Base-by-base conservation (phyloP, 1,284 basidiomycete species). In the Tilletia setariae region DNA sequence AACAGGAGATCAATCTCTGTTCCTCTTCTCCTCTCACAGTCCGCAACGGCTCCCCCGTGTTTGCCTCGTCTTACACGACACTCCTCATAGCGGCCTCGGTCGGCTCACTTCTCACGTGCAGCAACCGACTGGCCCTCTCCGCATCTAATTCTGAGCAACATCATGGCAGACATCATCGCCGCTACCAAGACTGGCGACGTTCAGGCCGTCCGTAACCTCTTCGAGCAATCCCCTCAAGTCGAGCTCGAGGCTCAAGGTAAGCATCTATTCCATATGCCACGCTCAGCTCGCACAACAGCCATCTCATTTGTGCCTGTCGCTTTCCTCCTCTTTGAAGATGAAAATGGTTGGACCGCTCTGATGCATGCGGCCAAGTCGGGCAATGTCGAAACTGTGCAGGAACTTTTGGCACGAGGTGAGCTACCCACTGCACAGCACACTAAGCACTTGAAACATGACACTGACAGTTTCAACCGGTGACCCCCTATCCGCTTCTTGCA, bases 321-420 rank as follows among this genome's bases (percentile, higher is more conserved):
- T 40, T 11, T 40, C 11, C 35, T 35, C 16, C 13, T 8, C 6
- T 21, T n/a, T 40, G 28, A 19, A 61, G 56, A 61, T 30, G 56
- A 61, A 40, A 7, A 9, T 21, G 56, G 56, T 16, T 61, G 56
- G 56, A 61, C 56, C 6, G 56, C 56, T 35, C 28, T 61, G 28
- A 61, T 61, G 56, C 56, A 61, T 30, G 56, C 56, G 4, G 56
- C 32, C 30, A 61, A 61, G 56, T 30, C 19, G 19, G 56, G 56
- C 28, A 61, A 61, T 30, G 56, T 25, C 9, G 56, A 61, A 16
- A 16, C 35, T 9, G 56, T 61, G 28, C 56, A 61, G 32, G 56
- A 61, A 30, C 28, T 61, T 28, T 30, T 61, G 25, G 56, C 56
- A 13, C 56, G 56, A 61, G 56, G 56, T 61, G 15, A 61, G 56